A percentile compares a stretch with the other conserved stretches of the same genome.
Conservation (phyloP, 2,329 filamentous ascomycete genomes). For the Fusarium nisikadoi region DNA sequence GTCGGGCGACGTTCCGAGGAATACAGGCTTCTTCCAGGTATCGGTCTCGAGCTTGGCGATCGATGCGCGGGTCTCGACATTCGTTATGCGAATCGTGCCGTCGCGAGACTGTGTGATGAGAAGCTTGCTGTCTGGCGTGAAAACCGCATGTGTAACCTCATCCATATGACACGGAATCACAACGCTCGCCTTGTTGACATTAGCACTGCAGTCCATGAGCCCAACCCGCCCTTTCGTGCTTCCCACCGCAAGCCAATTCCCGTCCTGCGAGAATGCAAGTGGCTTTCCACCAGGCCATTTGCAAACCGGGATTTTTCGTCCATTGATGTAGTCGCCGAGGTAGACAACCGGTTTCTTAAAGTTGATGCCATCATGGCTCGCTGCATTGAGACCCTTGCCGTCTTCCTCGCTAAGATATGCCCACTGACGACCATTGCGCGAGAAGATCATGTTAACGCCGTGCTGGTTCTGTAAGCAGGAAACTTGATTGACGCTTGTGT, state of each 20-base stretch:
- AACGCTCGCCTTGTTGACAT: constrained; percentile 23
- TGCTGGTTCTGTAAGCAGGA: constrained; percentile 37
- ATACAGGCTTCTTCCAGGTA: constrained; percentile 42
- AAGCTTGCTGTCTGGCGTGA: constrained; percentile 40
- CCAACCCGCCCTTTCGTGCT: constrained; percentile 38
- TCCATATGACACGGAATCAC: constrained; percentile 41
- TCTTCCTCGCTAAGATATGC: constrained; percentile 44
- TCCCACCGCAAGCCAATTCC: constrained; percentile 39
- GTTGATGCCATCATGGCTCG: constrained; percentile 33
- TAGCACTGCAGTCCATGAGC: constrained; percentile 35
- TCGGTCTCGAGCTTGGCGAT: constrained; percentile 46
- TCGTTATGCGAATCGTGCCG: constrained; percentile 44
- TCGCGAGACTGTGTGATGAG: constrained; percentile 44
- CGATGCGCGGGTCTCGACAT: constrained; percentile 28
- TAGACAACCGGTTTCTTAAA: constrained; percentile 40
- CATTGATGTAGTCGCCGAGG: constrained; percentile 41
- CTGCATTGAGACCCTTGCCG: constrained; percentile 31
- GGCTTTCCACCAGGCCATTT: constrained; percentile 40
- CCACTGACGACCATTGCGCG: constrained; percentile 37
- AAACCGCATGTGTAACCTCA: constrained; percentile 42
- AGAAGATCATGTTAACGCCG: constrained; percentile 41
- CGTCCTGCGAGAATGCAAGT: constrained; percentile 40
- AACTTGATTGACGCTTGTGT: constrained; percentile 36
- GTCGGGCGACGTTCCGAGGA: constrained; percentile 45
- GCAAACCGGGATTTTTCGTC: constrained; percentile 26